Evolutionary conservation across 2,329 filamentous ascomycete genomes (phyloP).

Genomic region (Dryadomyces quercivorus): DNA sequence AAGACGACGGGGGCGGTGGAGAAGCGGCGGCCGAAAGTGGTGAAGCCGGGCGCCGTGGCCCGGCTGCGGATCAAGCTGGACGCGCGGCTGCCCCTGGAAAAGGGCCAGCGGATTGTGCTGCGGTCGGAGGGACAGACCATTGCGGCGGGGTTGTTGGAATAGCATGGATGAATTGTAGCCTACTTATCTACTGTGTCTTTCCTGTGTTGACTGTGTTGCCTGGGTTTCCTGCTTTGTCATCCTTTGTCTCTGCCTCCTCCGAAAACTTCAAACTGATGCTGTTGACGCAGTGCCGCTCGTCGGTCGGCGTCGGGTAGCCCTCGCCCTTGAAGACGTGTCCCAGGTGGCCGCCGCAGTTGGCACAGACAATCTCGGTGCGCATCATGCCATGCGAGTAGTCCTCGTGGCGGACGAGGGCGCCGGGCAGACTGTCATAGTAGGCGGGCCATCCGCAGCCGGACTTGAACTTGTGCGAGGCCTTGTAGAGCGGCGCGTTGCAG

Average conservation of each 20-base stretch:
- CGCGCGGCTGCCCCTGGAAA: conserved; percentile 65
- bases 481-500: conserved; percentile 82
- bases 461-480: conserved; percentile 87
- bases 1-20: conserved; percentile 62
- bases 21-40: conserved; percentile 76
- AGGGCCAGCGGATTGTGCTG: conserved; percentile 68
- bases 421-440: conserved; percentile 91
- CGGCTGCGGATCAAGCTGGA: conserved; percentile 65
- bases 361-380: conserved; percentile 86
- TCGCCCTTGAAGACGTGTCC: conserved; percentile 91
- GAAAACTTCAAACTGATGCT: conserved; percentile 80
- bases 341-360: conserved; percentile 84
- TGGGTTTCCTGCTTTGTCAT: too few relatives aligned
- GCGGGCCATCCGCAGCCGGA: conserved; percentile 96
- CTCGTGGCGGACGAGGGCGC: conserved; percentile 71
- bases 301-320: conserved; percentile 70
- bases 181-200: too few relatives aligned
- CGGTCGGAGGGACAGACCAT: conserved; percentile 72
- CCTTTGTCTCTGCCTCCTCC: neutral
- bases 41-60: conserved; percentile 69
- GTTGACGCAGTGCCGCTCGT: conserved; percentile 97
- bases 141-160: conserved; percentile 76
- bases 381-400: conserved; percentile 71
- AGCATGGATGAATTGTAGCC: too few relatives aligned
- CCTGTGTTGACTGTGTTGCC: too few relatives aligned